Percentiles rank a stretch among this genome's conserved stretches.
Conservation (phyloP, 2,329 filamentous ascomycete species). For the Penicillium sp. region DNA sequence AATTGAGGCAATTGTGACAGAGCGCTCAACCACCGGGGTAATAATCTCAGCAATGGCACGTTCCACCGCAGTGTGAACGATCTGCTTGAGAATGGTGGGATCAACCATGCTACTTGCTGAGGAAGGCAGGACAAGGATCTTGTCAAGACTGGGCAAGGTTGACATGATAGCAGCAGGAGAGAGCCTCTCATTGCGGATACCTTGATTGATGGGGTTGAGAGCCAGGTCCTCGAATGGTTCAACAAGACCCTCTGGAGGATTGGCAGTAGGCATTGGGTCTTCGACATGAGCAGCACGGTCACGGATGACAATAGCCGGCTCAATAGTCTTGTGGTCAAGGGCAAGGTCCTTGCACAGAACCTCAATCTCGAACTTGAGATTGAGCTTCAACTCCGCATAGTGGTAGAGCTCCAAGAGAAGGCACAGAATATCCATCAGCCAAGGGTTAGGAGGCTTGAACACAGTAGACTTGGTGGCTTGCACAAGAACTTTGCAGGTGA, state of each 20-base stretch:
- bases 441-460: conserved; percentile 93
- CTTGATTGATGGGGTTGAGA: conserved; percentile 70
- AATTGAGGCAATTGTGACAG: conserved; percentile 96
- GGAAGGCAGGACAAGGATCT: conserved; percentile 76
- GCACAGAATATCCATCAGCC: conserved; percentile 94
- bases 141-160: conserved; percentile 79
- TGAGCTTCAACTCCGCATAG: conserved; percentile 88
- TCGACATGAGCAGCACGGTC: conserved; percentile 70
- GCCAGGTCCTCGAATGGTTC: conserved; percentile 82
- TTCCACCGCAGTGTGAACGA: conserved; percentile 83
- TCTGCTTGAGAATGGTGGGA: conserved; percentile 65
- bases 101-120: conserved; percentile 76
- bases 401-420: conserved; percentile 92
- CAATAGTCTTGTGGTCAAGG: conserved; percentile 88
- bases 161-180: conserved; percentile 77
- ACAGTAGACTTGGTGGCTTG: conserved; percentile 84
- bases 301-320: conserved; percentile 82
- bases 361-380: conserved; percentile 98
- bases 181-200: conserved; percentile 70
- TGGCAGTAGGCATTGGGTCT: conserved; percentile 55
- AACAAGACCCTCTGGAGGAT: conserved; percentile 70
- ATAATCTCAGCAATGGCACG: conserved; percentile 95
- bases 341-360: conserved; percentile 91
- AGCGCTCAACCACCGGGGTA: conserved; percentile 93
- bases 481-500: conserved; percentile 92